phyloP scores from a whole-genome alignment of 495 filamentous ascomycete species.

The Aspergillus cavernicola region DNA sequence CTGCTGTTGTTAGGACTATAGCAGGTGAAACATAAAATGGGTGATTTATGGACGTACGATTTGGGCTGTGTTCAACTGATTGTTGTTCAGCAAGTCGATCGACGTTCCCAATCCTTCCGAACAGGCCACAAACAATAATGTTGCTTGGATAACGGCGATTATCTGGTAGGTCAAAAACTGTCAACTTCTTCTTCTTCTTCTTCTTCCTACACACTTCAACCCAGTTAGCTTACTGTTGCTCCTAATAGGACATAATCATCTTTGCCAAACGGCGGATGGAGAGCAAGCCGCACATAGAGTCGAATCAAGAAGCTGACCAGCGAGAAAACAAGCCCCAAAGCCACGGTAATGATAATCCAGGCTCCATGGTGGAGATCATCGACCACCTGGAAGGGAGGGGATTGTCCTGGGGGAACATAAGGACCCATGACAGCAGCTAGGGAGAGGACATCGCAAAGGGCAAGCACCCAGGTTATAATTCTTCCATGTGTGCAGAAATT shows the following conservation, averaged over 20 bases:
- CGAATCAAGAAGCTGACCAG: conserved; percentile 42
- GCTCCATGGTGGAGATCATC: conserved; percentile 41
- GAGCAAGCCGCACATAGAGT: conserved; percentile 39
- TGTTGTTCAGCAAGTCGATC: conserved; percentile 27
- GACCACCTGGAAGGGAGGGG: conserved; percentile 39
- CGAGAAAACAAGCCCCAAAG: conserved; percentile 46
- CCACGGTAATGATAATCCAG: conserved; percentile 45
- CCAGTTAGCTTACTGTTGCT: conserved; percentile 30
- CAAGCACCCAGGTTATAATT: conserved; percentile 6
- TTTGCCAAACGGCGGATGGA: conserved; percentile 34
- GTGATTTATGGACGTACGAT: conserved; percentile 22
- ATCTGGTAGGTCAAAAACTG: conserved; percentile 22
- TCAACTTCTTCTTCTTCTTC: no score
- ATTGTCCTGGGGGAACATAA: conserved; percentile 35
- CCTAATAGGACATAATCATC: conserved; percentile 39
- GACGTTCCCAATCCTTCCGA: conserved; percentile 41
- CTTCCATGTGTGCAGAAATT: conserved; percentile 1
- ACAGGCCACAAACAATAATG: conserved; percentile 32
- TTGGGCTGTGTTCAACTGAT: conserved; percentile 32
- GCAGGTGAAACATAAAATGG: no score
- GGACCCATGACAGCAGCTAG: conserved; percentile 24
- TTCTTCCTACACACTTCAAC: not conserved
- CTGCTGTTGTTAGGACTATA: conserved; percentile 23
- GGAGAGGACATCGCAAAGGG: not conserved
- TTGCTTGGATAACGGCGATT: conserved; percentile 32